phyloP scores from a whole-genome alignment of 73 alveolate species.

The Durusdinium trenchii region DNA sequence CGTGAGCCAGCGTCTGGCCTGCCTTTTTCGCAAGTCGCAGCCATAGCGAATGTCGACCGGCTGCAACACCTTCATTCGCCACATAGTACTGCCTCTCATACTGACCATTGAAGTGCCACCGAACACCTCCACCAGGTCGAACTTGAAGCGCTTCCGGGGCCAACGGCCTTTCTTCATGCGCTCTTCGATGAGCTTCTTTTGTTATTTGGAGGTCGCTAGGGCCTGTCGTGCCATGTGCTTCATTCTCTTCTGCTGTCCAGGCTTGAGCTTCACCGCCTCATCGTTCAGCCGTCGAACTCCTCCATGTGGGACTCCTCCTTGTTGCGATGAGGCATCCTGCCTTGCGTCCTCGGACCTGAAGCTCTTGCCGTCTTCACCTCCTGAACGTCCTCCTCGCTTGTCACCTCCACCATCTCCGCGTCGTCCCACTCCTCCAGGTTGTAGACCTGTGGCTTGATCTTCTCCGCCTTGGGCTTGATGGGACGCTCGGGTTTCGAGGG shows the following conservation, averaged over 20 bases:
- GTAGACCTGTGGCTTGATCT: not conserved
- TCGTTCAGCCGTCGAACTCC: not conserved
- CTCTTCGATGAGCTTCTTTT: too few species aligned
- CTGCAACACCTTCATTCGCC: not conserved
- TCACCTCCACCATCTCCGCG: not conserved
- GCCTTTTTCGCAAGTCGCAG: not conserved
- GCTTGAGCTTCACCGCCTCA: not conserved
- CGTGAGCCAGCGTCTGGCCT: not conserved
- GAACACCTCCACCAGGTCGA: not conserved
- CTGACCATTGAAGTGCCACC: constrained; percentile 30
- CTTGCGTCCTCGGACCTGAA: too few species aligned
- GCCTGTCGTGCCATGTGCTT: not conserved
- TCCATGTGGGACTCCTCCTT: too few species aligned
- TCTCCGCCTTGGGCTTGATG: not conserved
- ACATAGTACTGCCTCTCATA: not conserved
- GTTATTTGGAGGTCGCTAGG: not conserved
- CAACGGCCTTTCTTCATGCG: not conserved
- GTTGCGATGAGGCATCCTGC: too few species aligned
- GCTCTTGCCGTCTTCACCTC: not conserved
- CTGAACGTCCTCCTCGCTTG: not conserved
- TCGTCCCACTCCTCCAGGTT: not conserved
- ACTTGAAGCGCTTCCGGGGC: not conserved
- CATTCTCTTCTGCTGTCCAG: not conserved
- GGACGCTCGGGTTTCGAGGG: not conserved
- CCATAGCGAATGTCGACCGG: constrained; percentile 41